A percentile compares a stretch with the other conserved stretches of the same genome.
These are phyloP conservation scores for Sordaria brevicollis DNA, from an alignment of 495 filamentous ascomycete species.

Conservation along the genomic window DNA sequence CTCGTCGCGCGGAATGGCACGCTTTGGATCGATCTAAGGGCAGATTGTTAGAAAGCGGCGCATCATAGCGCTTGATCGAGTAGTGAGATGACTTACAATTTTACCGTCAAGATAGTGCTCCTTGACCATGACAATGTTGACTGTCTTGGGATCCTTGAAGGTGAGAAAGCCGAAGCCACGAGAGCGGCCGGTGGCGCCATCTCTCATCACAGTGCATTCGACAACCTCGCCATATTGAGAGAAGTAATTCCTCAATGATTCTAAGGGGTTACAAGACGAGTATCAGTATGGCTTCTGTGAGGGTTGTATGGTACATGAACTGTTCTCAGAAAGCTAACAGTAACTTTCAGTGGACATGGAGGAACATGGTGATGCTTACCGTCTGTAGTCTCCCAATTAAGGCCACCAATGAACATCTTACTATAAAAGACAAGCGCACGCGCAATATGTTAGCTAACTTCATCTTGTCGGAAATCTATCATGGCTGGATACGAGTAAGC, in stretches of 20 bases:
- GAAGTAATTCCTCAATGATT: constrained; percentile 97
- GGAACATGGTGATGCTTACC: constrained; percentile 47
- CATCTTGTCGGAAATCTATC: background rate
- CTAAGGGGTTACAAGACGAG: constrained; percentile 31
- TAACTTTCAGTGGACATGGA: background rate
- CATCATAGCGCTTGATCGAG: background rate
- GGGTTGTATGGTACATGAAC: background rate
- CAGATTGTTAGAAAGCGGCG: constrained; percentile 5
- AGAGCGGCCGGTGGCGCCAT: constrained; percentile 85
- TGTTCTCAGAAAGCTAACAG: background rate
- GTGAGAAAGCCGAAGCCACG: constrained; percentile 96
- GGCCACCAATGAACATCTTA: constrained; percentile 98
- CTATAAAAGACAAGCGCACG: constrained; percentile 32
- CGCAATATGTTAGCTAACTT: constrained; percentile 22
- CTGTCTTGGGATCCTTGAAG: constrained; percentile 92
- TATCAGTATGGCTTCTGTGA: background rate
- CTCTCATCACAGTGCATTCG: constrained; percentile 97
- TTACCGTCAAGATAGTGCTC: constrained; percentile 97
- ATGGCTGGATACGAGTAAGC: background rate
- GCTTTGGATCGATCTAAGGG: constrained; percentile 86
- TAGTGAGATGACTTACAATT: constrained; percentile 57
- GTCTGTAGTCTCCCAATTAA: constrained; percentile 99
- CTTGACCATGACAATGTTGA: constrained; percentile 99
- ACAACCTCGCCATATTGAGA: constrained; percentile 95
- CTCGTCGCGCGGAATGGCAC: constrained; percentile 93